Base-by-base conservation (phyloP, 129 eudicot species). In the Chrysanthemum makinoi region DNA sequence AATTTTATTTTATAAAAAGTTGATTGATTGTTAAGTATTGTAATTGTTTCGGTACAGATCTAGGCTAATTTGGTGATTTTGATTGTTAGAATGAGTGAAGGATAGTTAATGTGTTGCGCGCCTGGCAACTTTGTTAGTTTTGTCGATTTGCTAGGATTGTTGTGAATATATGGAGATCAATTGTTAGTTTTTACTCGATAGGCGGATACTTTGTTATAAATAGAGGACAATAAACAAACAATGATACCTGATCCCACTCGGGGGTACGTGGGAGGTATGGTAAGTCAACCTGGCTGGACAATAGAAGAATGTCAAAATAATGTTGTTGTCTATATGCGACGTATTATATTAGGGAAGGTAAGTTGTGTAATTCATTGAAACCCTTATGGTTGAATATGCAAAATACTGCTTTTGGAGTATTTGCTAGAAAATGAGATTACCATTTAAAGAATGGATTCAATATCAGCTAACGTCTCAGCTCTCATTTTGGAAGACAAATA, bases 1-100 rank as follows among this genome's bases (percentile, higher is more conserved):
- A 12, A 5, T 0, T 33, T 4, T 35, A 6, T 52, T 13, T 52
- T 52, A 15, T 52, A 51, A 15, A 13, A 16, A 60, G 13, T 26
- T 60, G 26, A 15, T 20, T 60, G 35, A 15, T 3, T 11, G 24
- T 26, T 13, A 3, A 3, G 13, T 60, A 11, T 1, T 53, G 0
- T 33, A 69, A 33, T 44, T 26, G 13, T 51, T 9, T 51, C 62
- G 18, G 33, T 73, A 59, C 50, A 78, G 83, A 79, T 79, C 83
- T 79, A 79, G 74, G 70, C 66, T 17, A 22, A 73, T 72, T 13
- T 17, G 61, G 35, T 57, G 68, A 1, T 49, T 66, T 35, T 79
- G 16, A 19, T 0, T 33, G 39, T 33, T 33, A 0, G 39, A 35
- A 35, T 35, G 44, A 73, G 53, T 33, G 43, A 50, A 51, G 26